These are phyloP conservation scores for Tulasnella sp. DNA, from an alignment of 768 basidiomycete species.

Conservation along the genomic window DNA sequence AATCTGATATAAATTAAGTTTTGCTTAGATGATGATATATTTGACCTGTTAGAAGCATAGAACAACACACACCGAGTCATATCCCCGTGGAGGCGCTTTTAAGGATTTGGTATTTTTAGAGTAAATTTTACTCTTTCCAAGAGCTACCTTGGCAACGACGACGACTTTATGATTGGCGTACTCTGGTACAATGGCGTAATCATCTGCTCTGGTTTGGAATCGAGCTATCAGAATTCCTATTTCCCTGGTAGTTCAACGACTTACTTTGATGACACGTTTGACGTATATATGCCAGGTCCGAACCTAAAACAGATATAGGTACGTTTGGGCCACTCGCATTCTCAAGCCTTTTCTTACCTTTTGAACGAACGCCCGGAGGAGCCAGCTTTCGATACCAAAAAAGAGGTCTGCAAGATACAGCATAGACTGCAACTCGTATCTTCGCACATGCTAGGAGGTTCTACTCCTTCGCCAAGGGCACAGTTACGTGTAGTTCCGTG, in stretches of 20 bases:
- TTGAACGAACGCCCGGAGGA: neutral
- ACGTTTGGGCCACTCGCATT: too few species aligned
- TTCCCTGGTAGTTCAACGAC: neutral
- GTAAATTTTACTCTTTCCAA: neutral
- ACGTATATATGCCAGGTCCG: slow-evolving; percentile 8
- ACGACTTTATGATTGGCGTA: neutral
- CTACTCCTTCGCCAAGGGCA: neutral
- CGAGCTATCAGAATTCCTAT: too few species aligned
- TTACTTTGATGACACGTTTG: slow-evolving; percentile 11
- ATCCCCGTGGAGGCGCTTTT: neutral
- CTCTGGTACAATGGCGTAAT: neutral
- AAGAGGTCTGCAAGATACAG: slow-evolving; percentile 3
- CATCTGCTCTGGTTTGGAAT: slow-evolving; percentile 1
- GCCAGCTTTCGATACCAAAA: neutral
- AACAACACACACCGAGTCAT: neutral
- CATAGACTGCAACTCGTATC: neutral
- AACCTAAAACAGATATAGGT: too few species aligned
- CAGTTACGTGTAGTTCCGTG: neutral
- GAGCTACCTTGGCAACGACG: neutral
- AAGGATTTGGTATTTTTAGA: neutral
- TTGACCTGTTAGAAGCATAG: too few species aligned
- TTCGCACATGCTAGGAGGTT: neutral
- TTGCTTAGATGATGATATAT: too few species aligned
- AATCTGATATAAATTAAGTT: neutral
- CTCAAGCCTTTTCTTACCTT: neutral